These are phyloP conservation scores for Juglanconis sp. DNA, from an alignment of 2,329 filamentous ascomycete species.

Conservation along the genomic window DNA sequence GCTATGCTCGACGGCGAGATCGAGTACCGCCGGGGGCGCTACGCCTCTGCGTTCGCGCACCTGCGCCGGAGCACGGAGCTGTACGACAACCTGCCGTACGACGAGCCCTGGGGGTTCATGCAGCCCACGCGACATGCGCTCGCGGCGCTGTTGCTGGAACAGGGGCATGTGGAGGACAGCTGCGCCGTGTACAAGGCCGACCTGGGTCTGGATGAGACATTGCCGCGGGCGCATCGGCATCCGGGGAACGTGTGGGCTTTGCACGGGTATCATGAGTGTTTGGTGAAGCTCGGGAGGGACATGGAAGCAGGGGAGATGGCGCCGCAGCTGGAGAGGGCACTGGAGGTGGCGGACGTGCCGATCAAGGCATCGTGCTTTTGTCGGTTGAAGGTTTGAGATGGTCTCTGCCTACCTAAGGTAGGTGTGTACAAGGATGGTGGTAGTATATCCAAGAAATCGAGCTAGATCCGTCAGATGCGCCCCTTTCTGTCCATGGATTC, in stretches of 20 bases:
- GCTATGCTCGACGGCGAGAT: slow-evolving; percentile 73
- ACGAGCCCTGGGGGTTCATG: slow-evolving; percentile 81
- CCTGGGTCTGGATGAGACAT: slow-evolving; percentile 54
- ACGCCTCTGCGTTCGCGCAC: slow-evolving; percentile 55
- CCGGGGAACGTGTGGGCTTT: slow-evolving; percentile 74
- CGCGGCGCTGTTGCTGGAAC: slow-evolving; percentile 66
- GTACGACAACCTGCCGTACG: slow-evolving; percentile 64
- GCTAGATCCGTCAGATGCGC: neutral
- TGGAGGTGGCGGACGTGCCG: slow-evolving; percentile 57
- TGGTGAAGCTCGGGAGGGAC: slow-evolving; percentile 50
- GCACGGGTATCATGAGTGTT: slow-evolving; percentile 70
- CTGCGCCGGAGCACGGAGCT: slow-evolving; percentile 55
- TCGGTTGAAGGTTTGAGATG: slow-evolving; percentile 16
- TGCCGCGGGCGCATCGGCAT: slow-evolving; percentile 64
- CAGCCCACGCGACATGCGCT: slow-evolving; percentile 69
- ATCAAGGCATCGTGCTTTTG: slow-evolving; percentile 59
- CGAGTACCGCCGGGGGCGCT: slow-evolving; percentile 62
- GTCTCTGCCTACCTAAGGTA: neutral
- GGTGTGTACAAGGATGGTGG: neutral
- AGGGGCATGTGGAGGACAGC: slow-evolving; percentile 56
- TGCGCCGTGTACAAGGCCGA: slow-evolving; percentile 58
- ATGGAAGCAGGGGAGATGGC: slow-evolving; percentile 34
- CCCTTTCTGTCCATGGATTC: neutral
- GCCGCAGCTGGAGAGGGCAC: slow-evolving; percentile 48
- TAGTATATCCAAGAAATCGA: neutral